These are phyloP conservation scores for Phaeotremella skinneri DNA, from an alignment of 768 basidiomycete species.

Conservation along the genomic window DNA sequence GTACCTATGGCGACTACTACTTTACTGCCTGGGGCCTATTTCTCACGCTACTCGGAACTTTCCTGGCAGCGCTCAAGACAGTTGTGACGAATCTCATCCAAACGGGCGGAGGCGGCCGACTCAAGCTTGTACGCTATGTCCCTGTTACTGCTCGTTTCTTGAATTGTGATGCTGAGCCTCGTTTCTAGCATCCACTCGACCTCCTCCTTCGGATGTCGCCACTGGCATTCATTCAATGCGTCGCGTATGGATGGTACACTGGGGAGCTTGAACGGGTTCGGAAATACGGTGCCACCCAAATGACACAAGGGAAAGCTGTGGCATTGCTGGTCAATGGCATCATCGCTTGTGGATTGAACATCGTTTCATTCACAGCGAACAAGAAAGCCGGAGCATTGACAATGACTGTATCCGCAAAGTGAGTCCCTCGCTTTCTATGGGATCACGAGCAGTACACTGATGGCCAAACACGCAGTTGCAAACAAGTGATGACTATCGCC, in stretches of 20 bases:
- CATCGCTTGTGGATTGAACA: slow-evolving; percentile 88
- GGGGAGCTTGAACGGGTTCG: slow-evolving; percentile 74
- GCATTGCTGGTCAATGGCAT: slow-evolving; percentile 73
- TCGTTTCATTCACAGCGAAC: slow-evolving; percentile 95
- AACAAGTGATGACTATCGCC: slow-evolving; percentile 86
- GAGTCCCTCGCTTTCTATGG: slow-evolving; percentile 14
- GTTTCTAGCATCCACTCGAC: slow-evolving; percentile 70
- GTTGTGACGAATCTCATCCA: slow-evolving; percentile 76
- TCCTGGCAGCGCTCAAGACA: slow-evolving; percentile 91
- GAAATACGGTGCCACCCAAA: slow-evolving; percentile 56
- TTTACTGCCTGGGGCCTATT: slow-evolving; percentile 80
- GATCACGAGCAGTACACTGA: slow-evolving; percentile 59
- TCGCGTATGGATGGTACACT: slow-evolving; percentile 68
- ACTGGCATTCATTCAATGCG: slow-evolving; percentile 83
- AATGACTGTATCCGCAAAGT: slow-evolving; percentile 52
- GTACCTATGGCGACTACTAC: slow-evolving; percentile 93
- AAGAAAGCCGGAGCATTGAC: slow-evolving; percentile 71
- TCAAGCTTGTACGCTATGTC: slow-evolving; percentile 42
- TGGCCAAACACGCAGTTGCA: slow-evolving; percentile 56
- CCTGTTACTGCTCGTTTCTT: not conserved
- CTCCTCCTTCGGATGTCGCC: slow-evolving; percentile 87
- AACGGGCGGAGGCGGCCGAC: slow-evolving; percentile 52
- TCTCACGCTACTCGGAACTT: slow-evolving; percentile 82
- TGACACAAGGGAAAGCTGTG: slow-evolving; percentile 56
- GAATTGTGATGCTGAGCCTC: not conserved